Conservation (phyloP, 345 rosid species). For the Citropsis articulata region DNA sequence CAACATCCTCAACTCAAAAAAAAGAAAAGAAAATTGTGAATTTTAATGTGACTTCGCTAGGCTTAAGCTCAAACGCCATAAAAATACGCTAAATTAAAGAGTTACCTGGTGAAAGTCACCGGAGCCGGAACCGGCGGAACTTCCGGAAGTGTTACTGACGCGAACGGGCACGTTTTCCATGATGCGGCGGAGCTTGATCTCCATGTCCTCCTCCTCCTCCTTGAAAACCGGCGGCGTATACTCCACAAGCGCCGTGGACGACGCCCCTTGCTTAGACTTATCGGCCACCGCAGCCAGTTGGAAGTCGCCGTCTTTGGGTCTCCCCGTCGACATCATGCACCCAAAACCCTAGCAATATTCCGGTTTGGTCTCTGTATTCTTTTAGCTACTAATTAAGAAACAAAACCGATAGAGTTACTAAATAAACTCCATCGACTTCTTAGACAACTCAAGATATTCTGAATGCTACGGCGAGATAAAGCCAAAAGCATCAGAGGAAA, state of each 20-base stretch:
- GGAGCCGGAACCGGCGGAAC: constrained; percentile 97
- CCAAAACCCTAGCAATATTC: constrained; percentile 34
- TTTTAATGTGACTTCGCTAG: neutral
- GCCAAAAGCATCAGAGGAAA: too few species aligned
- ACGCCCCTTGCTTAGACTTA: constrained; percentile 30
- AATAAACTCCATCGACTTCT: neutral
- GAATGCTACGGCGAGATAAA: too few species aligned
- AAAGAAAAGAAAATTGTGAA: neutral
- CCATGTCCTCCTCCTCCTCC: constrained; percentile 91
- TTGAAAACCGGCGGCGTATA: constrained; percentile 64
- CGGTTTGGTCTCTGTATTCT: neutral
- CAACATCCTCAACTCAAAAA: neutral
- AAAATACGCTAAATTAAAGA: neutral
- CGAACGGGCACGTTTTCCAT: constrained; percentile 94
- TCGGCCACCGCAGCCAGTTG: constrained; percentile 50
- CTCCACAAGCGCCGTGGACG: constrained; percentile 69
- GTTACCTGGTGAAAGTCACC: constrained; percentile 95
- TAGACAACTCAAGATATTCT: neutral
- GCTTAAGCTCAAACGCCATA: neutral
- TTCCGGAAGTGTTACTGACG: constrained; percentile 91
- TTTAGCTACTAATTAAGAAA: neutral
- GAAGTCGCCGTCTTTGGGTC: constrained; percentile 43
- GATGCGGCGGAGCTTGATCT: constrained; percentile 86
- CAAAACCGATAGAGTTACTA: neutral
- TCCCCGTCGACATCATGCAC: constrained; percentile 52